Percentiles rank a stretch among this genome's conserved stretches.
Conservation (phyloP, 805 yeast species). For the Tetrapisispora fleetii region DNA sequence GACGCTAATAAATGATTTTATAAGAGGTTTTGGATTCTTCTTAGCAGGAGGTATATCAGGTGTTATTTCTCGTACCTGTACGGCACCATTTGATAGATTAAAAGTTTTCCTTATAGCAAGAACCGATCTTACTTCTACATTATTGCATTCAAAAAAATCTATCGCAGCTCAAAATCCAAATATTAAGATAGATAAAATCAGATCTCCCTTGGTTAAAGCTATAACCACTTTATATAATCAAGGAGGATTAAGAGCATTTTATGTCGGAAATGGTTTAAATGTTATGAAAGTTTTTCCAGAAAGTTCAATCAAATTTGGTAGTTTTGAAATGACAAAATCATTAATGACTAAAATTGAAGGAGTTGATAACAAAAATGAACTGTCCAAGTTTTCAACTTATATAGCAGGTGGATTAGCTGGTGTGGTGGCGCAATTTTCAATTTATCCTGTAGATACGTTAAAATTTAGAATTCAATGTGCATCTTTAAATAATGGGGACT, state of each 20-base stretch:
- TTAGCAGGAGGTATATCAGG: conserved; percentile 94
- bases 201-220: conserved; percentile 73
- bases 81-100: conserved; percentile 94
- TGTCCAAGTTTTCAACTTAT: conserved; percentile 73
- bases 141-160: conserved; percentile 46
- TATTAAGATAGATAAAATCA: conserved; percentile 36
- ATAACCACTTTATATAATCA: conserved; percentile 71
- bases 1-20: conserved; percentile 64
- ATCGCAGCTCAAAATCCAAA: conserved; percentile 34
- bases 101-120: conserved; percentile 91
- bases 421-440: conserved; percentile 82
- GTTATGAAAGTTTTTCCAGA: conserved; percentile 94
- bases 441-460: conserved; percentile 90
- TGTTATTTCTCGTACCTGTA: conserved; percentile 88
- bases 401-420: conserved; percentile 96
- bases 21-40: conserved; percentile 83
- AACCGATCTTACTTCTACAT: conserved; percentile 66
- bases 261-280: conserved; percentile 91
- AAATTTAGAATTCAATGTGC: conserved; percentile 93
- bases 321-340: conserved; percentile 81
- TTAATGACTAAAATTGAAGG: conserved; percentile 69
- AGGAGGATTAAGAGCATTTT: conserved; percentile 82
- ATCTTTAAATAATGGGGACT: conserved; percentile 47
- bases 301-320: conserved; percentile 93
- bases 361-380: conserved; percentile 52